Evolutionary conservation across 345 rosid species (phyloP), one percentile per base, ranked within the genome.

Genomic region (Populus ilicifolia): DNA sequence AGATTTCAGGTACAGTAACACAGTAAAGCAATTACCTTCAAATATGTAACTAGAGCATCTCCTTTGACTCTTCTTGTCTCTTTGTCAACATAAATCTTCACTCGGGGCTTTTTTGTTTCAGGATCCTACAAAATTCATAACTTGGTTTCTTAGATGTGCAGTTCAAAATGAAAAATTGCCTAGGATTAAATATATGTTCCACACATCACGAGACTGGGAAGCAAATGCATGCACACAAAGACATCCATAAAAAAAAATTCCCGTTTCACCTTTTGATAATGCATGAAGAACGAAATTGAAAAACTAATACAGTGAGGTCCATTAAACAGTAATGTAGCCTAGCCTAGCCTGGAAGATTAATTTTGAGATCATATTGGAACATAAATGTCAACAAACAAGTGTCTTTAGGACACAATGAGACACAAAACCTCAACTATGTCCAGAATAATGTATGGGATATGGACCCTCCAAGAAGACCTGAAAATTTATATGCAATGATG

Each of bases 21-120:
- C 23, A 61, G n/a, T 18, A 72, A 61, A 67, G 30, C 79, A 72
- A 87, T 77, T 88, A 94, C 98, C 97, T 96, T 96, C 75, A 96
- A 84, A 85, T 85, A 96, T 18, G 98, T 89, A 80, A 96, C 87
- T 74, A 96, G 92, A 63, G 99, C 98, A 85, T 96, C 99, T 33
- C 99, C 99, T 73, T 96, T 96, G 81, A 84, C 84, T 84, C 82
- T 88, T 84, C 98, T 93, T 6, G 99, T 92, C 78, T 85, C 90
- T 92, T 83, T 96, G 85, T 92, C 93, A 75, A 85, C 80, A 86
- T 96, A 94, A 72, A 96, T 89, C 92, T 96, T 96, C 69, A 94
- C 85, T 71, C 97, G 98, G 77, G 97, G 98, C 82, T 88, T 91
- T 78, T 93, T 92, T 66, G 88, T 83, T 78, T 96, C 98, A 70